phyloP scores from a whole-genome alignment of 169 alveolate species.

The Cryptosporidium ubiquitum region DNA sequence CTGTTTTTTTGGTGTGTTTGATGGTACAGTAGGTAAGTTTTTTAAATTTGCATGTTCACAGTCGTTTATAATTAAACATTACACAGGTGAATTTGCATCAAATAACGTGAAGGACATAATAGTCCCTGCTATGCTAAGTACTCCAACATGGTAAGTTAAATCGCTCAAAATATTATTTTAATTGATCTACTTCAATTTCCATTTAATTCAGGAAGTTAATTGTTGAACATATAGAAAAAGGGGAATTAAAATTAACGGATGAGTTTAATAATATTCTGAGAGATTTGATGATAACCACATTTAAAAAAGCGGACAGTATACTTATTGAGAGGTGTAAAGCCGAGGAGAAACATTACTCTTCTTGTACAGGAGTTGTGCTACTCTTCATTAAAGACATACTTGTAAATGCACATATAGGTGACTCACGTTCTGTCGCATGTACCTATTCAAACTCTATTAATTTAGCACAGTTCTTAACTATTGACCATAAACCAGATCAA shows the following conservation, averaged over 20 bases:
- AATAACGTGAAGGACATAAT: constrained; percentile 80
- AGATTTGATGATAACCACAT: constrained; percentile 74
- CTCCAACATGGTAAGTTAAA: constrained; percentile 78
- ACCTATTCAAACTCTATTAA: constrained; percentile 12
- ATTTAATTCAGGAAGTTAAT: constrained; percentile 20
- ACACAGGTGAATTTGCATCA: constrained; percentile 81
- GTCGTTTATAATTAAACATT: neutral
- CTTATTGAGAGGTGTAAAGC: constrained; percentile 78
- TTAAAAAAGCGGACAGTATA: constrained; percentile 78
- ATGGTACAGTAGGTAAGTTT: constrained; percentile 86
- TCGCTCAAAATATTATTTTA: too few relatives aligned
- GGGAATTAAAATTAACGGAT: constrained; percentile 28
- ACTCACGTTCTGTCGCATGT: constrained; percentile 44
- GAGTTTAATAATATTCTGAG: constrained; percentile 17
- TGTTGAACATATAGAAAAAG: constrained; percentile 48
- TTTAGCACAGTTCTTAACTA: constrained; percentile 78
- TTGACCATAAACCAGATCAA: constrained; percentile 83
- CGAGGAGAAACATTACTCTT: constrained; percentile 81
- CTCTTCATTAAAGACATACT: constrained; percentile 79
- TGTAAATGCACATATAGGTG: constrained; percentile 83
- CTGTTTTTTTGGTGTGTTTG: constrained; percentile 84
- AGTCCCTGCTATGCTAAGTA: constrained; percentile 77
- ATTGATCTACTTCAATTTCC: neutral
- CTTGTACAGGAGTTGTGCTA: constrained; percentile 84
- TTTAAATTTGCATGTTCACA: neutral